Evolutionary conservation across 108 stramenopile species (phyloP).

Genomic region (Nitzschia sp.): DNA sequence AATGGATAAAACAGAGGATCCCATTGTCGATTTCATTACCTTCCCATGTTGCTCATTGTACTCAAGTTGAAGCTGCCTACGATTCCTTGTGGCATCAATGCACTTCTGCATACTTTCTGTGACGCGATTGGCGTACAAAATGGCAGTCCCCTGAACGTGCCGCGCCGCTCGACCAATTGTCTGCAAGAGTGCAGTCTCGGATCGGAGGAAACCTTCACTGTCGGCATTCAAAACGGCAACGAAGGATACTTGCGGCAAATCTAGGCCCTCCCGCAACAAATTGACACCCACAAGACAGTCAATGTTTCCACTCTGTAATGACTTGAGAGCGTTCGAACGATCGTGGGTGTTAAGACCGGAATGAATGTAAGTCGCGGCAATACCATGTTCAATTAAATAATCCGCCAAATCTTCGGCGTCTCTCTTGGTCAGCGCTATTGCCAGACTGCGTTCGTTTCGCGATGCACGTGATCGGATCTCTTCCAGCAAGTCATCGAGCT

Average conservation of each 20-base stretch:
- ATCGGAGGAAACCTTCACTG: conserved; percentile 74
- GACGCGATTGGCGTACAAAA: conserved; percentile 71
- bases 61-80: conserved; percentile 48
- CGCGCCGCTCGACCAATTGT: conserved; percentile 79
- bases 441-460: conserved; percentile 54
- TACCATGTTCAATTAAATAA: conserved; percentile 55
- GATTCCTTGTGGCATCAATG: conserved; percentile 56
- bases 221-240: conserved; percentile 85
- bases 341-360: conserved; percentile 71
- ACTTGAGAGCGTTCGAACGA: conserved; percentile 53
- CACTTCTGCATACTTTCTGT: conserved; percentile 69
- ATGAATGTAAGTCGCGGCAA: conserved; percentile 68
- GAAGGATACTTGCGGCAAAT: conserved; percentile 81
- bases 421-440: conserved; percentile 69
- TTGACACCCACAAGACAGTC: conserved; percentile 87
- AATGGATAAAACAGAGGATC: conserved; percentile 54
- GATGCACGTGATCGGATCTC: conserved; percentile 44
- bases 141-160: conserved; percentile 60
- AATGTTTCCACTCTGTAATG: conserved; percentile 60
- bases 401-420: conserved; percentile 72
- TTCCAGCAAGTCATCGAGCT: conserved; percentile 52
- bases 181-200: conserved; percentile 75
- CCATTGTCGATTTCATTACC: conserved; percentile 45
- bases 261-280: conserved; percentile 74
- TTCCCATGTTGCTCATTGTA: conserved; percentile 48